Base-by-base conservation (phyloP, 2,329 filamentous ascomycete genomes). In the Colletotrichum cuscutae region DNA sequence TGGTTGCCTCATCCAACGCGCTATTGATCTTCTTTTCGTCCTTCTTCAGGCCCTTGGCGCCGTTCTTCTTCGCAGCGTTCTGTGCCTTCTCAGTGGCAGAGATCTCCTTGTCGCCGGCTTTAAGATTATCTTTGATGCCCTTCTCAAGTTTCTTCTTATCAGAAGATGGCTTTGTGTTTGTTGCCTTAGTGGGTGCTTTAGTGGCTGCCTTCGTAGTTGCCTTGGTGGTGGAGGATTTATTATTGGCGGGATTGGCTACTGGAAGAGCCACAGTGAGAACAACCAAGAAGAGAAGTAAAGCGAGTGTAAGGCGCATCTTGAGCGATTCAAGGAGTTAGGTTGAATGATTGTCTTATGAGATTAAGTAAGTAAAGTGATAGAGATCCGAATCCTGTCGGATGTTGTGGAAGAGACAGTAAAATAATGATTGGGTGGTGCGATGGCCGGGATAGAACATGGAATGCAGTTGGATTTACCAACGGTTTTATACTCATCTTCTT, bases 71-170 rank as follows among this genome's bases (percentile, higher is more conserved):
- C 13, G 42, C 58, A 3, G 37, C 64, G 1, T 62, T 15, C 8
- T 72, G 15, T 7, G 69, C 69, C 24, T 63, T 58, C 13, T 62
- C 28, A 3, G 69, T 72, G 1, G 64, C 64, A 3, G 12, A 35
- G 9, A 72, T 68, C n/a, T 72, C 69, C 22, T 72, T 63, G 9
- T 68, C 32, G 13, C 69, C 69, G 19, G 65, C 64, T 9, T 68
- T 72, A 28, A 72, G 30, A 22, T 72, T 72, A 26, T 35, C 65
- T 2, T 72, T 62, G 53, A 72, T 72, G n/a, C 69, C 69, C 28
- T 72, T 63, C 3, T 58, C 52, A 42, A 72, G 69, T 37, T 63
- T 68, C 22, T 63, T 63, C 57, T 72, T 72, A n/a, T 57, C 52
- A 8, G 68, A 57, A n/a, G 64, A 68, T 4, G 35, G 37, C 52